Evolutionary conservation across 2,329 filamentous ascomycete species (phyloP), one percentile per base, ranked within the genome.

Genomic region (Pseudocercospora vitis): DNA sequence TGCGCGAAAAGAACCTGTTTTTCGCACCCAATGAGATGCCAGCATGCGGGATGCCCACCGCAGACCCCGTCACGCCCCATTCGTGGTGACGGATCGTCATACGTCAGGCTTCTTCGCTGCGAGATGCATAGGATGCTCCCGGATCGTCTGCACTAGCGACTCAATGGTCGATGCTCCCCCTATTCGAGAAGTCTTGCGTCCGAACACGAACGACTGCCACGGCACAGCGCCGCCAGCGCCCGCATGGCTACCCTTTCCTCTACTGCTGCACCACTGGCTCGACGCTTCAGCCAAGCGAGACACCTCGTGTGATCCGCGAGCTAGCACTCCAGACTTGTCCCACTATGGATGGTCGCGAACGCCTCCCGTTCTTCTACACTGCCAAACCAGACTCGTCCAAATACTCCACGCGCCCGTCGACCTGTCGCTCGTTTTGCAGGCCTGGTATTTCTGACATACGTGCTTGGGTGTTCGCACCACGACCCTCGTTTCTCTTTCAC

Each of bases 321-420:
- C 51, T 46, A 52, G 35, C 40, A 46, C 44, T 50, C 48, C 47
- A 47, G 50, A 46, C 26, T 31, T 29, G 48, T 48, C 45, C 37
- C 35, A 37, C 49, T 49, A 45, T 21, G 51, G 52, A 57, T 47
- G 37, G 49, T 50, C 32, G 49, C 50, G 39, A n/a, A 56, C 53
- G 53, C 45, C 49, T 56, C 46, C 53, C 53, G 53, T 16, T 47
- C 23, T 32, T 16, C 19, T 40, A 8, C 31, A 35, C 5, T 18
- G 12, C 29, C 14, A 48, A 28, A 8, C 46, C 35, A 37, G 35
- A 18, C 37, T 31, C 46, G 18, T 37, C 37, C 31, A 24, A 48
- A 24, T 37, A 47, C 44, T 24, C 21, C 24, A 7, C 24, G n/a
- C 42, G 21, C 19, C 45, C 29, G 14, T 32, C 45, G 23, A n/a